Base-by-base conservation (phyloP, 805 yeast species). In the Cyberlindnera euphorbiae region DNA sequence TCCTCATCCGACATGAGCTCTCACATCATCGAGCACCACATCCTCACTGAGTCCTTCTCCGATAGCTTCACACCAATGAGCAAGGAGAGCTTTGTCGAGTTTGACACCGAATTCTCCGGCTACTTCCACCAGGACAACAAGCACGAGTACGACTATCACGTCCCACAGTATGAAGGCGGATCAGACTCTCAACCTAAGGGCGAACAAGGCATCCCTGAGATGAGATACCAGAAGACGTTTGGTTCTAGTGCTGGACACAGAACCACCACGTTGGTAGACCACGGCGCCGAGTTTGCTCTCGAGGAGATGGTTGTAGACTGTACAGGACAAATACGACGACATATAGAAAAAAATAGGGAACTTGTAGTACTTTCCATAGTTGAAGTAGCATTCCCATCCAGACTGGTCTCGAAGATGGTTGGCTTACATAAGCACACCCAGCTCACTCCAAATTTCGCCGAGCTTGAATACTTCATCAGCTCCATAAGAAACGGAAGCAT, bases 151-250 rank as follows among this genome's bases (percentile, higher is more conserved):
- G 11, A 10, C 17, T 7, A 15, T 16, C 21, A 16, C 15, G 17
- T 10, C 17, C 25, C 17, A 8, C 32, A 25, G 8, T 6, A 14
- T n/a, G 31, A n/a, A n/a, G n/a, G n/a, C n/a, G n/a, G 22, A 19
- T 19, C 22, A 19, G 22, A 19, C 22, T 19, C 22, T 9, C 9
- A n/a, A n/a, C 22, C 22, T 8, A 7, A 8, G 22, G 7, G 22
- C 16, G 36, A 26, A 3, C 27, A 35, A 10, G 35, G 32, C 15
- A 23, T 14, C 11, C 44, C 44, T 2, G 40, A 35, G 35, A 35
- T 36, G 39, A 29, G 44, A 19, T 36, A 39, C 17, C 44, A 39
- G n/a, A 29, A 26, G 12, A 39, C 40, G 16, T 39, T 39, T 36
- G 44, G 40, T 12, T 27, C 30, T 13, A 17, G 17, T 19, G 37